These are phyloP conservation scores for Lycium barbarum DNA, from an alignment of 257 asterid species.

Conservation along the genomic window DNA sequence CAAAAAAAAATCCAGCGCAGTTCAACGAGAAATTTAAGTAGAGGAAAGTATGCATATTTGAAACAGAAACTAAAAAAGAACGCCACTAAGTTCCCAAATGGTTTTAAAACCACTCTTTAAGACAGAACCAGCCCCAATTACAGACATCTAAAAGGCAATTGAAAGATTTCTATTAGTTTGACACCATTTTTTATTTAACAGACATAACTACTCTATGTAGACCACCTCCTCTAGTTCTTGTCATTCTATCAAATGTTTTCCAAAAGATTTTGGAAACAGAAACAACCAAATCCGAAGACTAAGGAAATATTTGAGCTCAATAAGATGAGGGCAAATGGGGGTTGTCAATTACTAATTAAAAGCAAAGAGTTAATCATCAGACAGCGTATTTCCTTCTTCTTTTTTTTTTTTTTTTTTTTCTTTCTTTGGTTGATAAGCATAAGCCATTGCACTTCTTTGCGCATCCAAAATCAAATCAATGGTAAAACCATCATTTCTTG, in stretches of 20 bases:
- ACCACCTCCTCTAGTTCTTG: constrained; percentile 18
- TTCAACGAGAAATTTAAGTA: neutral
- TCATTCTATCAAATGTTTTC: neutral
- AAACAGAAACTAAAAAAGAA: constrained; percentile 9
- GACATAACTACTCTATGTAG: neutral
- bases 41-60: constrained; percentile 17
- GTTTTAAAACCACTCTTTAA: neutral
- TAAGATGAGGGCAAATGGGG: neutral
- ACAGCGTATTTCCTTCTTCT: neutral
- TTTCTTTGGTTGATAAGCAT: neutral
- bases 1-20: neutral
- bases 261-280: neutral
- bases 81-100: neutral
- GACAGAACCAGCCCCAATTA: neutral
- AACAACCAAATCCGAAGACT: constrained; percentile 20
- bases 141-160: constrained; percentile 18
- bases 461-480: neutral
- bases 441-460: constrained; percentile 9
- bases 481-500: neutral
- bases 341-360: neutral
- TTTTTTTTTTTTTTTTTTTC: neutral
- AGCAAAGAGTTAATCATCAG: constrained; percentile 11
- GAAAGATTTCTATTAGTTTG: constrained; percentile 21
- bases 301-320: neutral
- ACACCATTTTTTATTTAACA: neutral